phyloP scores from a whole-genome alignment of 2,329 filamentous ascomycete genomes.

The Phoma sp. region DNA sequence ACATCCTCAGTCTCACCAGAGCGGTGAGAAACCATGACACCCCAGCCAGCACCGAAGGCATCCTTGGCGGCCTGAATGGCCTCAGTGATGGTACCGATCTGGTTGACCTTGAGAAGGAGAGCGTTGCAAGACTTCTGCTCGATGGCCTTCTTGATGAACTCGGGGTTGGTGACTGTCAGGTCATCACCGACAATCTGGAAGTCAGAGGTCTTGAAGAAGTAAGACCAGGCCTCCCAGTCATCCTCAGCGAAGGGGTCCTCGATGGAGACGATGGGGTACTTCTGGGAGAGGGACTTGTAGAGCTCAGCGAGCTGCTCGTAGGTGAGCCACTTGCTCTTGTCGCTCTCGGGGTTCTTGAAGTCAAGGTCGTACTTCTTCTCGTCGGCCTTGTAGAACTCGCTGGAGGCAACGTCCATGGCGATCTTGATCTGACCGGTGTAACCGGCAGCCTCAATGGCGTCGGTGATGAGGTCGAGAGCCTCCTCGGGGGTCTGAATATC shows the following conservation, averaged over 20 bases:
- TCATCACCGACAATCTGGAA: constrained; percentile 99
- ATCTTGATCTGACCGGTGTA: constrained; percentile 98
- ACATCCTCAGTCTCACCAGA: constrained; percentile 99
- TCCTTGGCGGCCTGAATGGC: constrained; percentile 99
- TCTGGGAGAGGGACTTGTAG: constrained; percentile 85
- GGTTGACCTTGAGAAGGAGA: constrained; percentile 99
- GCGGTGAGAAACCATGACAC: constrained; percentile 99
- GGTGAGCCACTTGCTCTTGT: constrained; percentile 96
- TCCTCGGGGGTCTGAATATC: constrained; percentile 98
- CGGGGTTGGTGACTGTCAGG: constrained; percentile 97
- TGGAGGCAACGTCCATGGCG: constrained; percentile 98
- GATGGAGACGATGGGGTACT: constrained; percentile 98
- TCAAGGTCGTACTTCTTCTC: constrained; percentile 99
- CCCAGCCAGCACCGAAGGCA: constrained; percentile 91
- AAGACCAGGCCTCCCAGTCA: constrained; percentile 99
- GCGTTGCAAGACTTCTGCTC: constrained; percentile 99
- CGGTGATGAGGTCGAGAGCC: constrained; percentile 93
- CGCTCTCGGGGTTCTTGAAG: constrained; percentile 99
- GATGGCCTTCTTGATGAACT: constrained; percentile 99
- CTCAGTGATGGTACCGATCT: constrained; percentile 98
- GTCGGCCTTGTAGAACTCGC: constrained; percentile 96
- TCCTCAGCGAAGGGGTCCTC: constrained; percentile 99
- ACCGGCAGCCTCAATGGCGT: constrained; percentile 91
- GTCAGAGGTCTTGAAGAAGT: constrained; percentile 99
- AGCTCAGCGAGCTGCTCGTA: constrained; percentile 95